Evolutionary conservation across 2,329 filamentous ascomycete genomes (phyloP).

Genomic region (Penicillium sp.): DNA sequence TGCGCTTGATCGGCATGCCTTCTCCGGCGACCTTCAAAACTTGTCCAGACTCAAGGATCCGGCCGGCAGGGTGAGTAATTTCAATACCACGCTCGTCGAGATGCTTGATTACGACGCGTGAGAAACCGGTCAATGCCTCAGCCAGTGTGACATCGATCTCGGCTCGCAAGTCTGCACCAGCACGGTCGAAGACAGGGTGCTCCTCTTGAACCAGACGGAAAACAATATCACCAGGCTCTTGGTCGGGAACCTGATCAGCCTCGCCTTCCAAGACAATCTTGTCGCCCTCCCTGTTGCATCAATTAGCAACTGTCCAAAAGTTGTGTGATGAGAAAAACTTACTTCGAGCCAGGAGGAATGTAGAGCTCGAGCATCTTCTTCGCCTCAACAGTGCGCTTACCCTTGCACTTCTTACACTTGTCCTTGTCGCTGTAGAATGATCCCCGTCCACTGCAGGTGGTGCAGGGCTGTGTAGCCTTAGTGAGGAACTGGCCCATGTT

Average conservation of each 20-base stretch:
- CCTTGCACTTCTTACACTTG: constrained; percentile 98
- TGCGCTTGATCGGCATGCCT: constrained; percentile 90
- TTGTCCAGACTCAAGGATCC: constrained; percentile 78
- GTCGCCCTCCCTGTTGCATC: constrained; percentile 64
- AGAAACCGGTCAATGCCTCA: constrained; percentile 86
- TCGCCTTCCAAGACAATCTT: constrained; percentile 88
- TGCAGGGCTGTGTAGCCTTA: constrained; percentile 74
- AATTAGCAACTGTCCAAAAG: not conserved
- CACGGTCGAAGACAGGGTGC: constrained; percentile 77
- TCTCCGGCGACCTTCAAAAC: constrained; percentile 82
- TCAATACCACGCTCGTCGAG: constrained; percentile 89
- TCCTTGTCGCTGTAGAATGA: constrained; percentile 93
- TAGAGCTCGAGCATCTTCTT: constrained; percentile 96
- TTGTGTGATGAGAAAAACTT: constrained; percentile 13
- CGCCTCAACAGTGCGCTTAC: constrained; percentile 78
- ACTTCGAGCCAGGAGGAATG: constrained; percentile 80
- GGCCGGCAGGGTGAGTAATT: constrained; percentile 73
- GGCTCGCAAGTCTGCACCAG: constrained; percentile 79
- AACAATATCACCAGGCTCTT: constrained; percentile 87
- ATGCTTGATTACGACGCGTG: constrained; percentile 84
- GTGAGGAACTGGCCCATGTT: constrained; percentile 85
- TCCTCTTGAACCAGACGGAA: constrained; percentile 81
- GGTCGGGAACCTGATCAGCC: constrained; percentile 86
- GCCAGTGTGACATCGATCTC: constrained; percentile 76
- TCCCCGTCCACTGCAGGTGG: constrained; percentile 80